phyloP scores from a whole-genome alignment of 78 protist species.

The Dictyostelium citrinum region DNA sequence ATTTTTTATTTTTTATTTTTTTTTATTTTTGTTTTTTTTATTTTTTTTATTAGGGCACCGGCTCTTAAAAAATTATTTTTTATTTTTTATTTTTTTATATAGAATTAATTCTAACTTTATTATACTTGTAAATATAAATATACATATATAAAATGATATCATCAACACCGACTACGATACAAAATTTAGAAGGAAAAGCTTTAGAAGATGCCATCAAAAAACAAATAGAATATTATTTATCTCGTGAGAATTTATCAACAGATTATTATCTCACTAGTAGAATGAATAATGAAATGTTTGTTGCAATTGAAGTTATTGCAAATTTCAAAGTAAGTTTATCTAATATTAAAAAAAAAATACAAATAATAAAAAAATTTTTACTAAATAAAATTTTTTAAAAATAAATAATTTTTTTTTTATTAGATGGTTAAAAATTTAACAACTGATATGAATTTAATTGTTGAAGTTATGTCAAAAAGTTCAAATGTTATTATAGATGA shows the following conservation, averaged over 20 bases:
- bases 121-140: neutral
- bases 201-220: conserved; percentile 46
- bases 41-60: neutral
- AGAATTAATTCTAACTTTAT: neutral
- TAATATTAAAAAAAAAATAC: neutral
- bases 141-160: neutral
- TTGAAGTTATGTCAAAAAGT: conserved; percentile 50
- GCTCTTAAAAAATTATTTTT: too few species aligned
- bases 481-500: conserved; percentile 39
- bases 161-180: neutral
- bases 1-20: neutral
- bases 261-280: conserved; percentile 44
- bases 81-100: neutral
- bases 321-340: conserved; percentile 45
- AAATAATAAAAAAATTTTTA: neutral
- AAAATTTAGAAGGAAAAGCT: conserved; percentile 21
- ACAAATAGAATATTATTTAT: conserved; percentile 79
- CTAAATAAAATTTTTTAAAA: neutral
- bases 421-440: conserved; percentile 61
- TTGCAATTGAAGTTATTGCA: conserved; percentile 60
- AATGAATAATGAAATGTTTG: conserved; percentile 70
- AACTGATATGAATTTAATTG: conserved; percentile 45
- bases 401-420: neutral
- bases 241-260: conserved; percentile 67
- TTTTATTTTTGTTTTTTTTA: neutral